A percentile compares a stretch with the other conserved stretches of the same genome.
Conservation (phyloP, 306 rosid genomes). For the Dalbergia oliveri region DNA sequence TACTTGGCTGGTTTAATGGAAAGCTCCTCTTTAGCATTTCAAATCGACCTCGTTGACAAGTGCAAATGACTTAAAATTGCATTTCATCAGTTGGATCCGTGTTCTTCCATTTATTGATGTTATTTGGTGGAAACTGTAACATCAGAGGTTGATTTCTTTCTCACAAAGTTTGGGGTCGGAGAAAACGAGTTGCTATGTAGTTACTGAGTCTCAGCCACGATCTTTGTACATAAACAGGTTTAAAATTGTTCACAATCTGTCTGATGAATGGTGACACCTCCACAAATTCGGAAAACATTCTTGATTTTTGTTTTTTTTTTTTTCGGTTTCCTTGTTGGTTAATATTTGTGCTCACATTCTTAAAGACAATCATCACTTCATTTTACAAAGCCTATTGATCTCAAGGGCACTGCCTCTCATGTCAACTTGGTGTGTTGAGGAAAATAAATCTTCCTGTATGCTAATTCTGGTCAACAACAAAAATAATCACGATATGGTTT, state of each 20-base stretch:
- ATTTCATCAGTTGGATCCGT: constrained; percentile 14
- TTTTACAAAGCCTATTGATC: background rate
- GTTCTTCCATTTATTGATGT: constrained; percentile 18
- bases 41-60: background rate
- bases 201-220: background rate
- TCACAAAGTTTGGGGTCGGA: background rate
- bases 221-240: constrained; percentile 19
- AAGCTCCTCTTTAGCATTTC: constrained; percentile 25
- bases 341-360: background rate
- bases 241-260: background rate
- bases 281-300: background rate
- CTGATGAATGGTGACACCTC: background rate
- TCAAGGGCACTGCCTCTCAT: no score
- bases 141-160: background rate
- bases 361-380: background rate
- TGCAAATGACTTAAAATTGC: constrained; percentile 6
- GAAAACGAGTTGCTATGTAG: background rate
- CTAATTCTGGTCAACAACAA: no score
- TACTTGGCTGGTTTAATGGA: constrained; percentile 2
- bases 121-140: constrained; percentile 2
- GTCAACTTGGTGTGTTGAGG: no score
- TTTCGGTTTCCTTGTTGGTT: background rate
- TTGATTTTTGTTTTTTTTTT: background rate
- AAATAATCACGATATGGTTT: no score
- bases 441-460: no score